Evolutionary conservation across 2,329 filamentous ascomycete genomes (phyloP), one percentile per base, ranked within the genome.

Genomic region (Diaporthe sp.): DNA sequence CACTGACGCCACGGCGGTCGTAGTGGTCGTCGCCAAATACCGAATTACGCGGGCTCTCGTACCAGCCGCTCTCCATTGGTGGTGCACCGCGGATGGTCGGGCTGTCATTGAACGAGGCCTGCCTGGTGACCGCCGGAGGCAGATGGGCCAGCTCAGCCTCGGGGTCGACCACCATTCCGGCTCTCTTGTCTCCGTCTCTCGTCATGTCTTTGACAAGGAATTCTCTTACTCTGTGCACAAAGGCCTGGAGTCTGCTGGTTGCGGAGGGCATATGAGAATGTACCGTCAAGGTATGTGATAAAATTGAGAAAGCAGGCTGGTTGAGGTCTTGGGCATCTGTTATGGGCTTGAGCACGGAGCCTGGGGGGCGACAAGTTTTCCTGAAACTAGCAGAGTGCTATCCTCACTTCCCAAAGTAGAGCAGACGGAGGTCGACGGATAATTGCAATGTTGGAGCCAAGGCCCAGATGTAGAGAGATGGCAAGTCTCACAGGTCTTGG

Each of bases 171-270:
- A 53, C 63, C 47, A 68, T 68, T 39, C 47, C 63, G 5, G 31
- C 47, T 68, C 63, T 68, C 31, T 68, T 68, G 63, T 68, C 63
- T 53, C 22, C 63, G 63, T 68, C 63, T 68, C 47, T 53, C 47
- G 63, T 68, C 63, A 68, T 68, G n/a, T 68, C 63, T 53, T 37
- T 68, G 47, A 68, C 47, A 51, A 68, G 63, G 13, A 68, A 53
- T 39, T 37, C 31, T 68, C 63, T 53, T 39, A 39, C 47, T 68
- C 63, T 39, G 31, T 37, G 47, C 63, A 53, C 47, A 10, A 68
- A 53, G 63, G 47, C 63, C 47, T 68, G 28, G 63, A 68, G 63
- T 68, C 31, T 68, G 63, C 63, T 68, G 31, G 63, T 10, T 53
- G 63, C 20, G 47, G 47, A 51, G 47, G 47, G 63, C 63, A 68